Conservation (phyloP, 345 rosid genomes). For the Capsella bursapastoris region DNA sequence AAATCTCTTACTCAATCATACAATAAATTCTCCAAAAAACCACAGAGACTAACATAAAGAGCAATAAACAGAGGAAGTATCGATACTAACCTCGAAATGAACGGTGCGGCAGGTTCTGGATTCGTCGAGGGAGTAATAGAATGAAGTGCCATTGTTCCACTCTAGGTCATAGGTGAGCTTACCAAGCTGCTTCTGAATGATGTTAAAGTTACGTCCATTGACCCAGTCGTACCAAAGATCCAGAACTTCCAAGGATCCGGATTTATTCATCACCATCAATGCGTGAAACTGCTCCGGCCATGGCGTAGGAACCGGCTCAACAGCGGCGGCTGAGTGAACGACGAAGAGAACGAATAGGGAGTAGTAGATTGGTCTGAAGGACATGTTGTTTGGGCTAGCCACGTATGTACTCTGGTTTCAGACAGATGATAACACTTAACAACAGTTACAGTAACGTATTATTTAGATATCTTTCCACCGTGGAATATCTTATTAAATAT, state of each 20-base stretch:
- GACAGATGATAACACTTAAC: not conserved
- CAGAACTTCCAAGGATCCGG: conserved; percentile 51
- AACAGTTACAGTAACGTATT: not conserved
- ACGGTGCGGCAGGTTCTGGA: conserved; percentile 48
- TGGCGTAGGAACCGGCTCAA: conserved; percentile 54
- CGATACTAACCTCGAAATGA: conserved; percentile 53
- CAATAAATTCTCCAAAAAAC: not conserved
- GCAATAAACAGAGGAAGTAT: not conserved
- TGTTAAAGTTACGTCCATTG: conserved; percentile 72
- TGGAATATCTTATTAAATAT: conserved; percentile 20
- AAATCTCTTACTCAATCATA: not conserved
- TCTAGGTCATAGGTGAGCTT: conserved; percentile 59
- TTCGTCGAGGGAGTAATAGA: conserved; percentile 54
- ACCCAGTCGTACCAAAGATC: conserved; percentile 85
- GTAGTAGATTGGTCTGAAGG: conserved; percentile 22
- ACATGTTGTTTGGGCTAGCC: conserved; percentile 18
- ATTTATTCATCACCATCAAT: conserved; percentile 60
- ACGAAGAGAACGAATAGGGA: conserved; percentile 27
- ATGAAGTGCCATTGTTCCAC: conserved; percentile 75
- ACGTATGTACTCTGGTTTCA: conserved; percentile 12
- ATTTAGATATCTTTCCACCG: conserved; percentile 21
- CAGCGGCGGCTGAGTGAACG: conserved; percentile 10
- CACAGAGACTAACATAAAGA: not conserved
- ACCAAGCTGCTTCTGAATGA: conserved; percentile 70
- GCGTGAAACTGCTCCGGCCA: conserved; percentile 82